A percentile compares a stretch with the other conserved stretches of the same genome.
These are phyloP conservation scores for Astraeus odoratus DNA, from an alignment of 768 basidiomycete species.

Conservation along the genomic window DNA sequence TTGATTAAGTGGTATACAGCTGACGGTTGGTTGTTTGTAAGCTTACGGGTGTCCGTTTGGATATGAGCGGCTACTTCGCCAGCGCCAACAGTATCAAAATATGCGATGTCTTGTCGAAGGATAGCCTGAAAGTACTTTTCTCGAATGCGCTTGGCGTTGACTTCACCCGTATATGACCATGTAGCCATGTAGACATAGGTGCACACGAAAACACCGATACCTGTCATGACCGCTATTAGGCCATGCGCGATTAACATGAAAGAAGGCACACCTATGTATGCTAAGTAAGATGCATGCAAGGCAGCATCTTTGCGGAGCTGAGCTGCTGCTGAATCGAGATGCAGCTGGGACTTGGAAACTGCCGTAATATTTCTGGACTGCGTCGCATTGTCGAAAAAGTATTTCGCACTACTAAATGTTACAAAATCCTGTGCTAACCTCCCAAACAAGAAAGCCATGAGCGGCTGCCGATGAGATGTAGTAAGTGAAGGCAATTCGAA, in stretches of 20 bases:
- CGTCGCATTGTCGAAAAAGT: slow-evolving; percentile 4
- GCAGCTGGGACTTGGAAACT: slow-evolving; percentile 24
- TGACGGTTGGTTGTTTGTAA: neutral
- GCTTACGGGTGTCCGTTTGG: slow-evolving; percentile 76
- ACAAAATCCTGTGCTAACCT: slow-evolving; percentile 72
- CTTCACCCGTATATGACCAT: slow-evolving; percentile 73
- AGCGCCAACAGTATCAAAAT: slow-evolving; percentile 86
- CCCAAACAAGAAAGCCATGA: slow-evolving; percentile 83
- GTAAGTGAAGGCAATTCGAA: neutral
- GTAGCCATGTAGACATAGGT: slow-evolving; percentile 68
- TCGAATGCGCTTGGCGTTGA: slow-evolving; percentile 76
- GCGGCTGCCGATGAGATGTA: slow-evolving; percentile 36
- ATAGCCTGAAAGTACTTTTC: slow-evolving; percentile 76
- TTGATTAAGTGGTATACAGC: neutral
- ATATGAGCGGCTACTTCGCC: slow-evolving; percentile 96
- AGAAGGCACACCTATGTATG: slow-evolving; percentile 49
- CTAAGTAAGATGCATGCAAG: slow-evolving; percentile 56
- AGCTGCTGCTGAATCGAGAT: slow-evolving; percentile 29
- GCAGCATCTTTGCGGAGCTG: slow-evolving; percentile 49
- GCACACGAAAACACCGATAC: slow-evolving; percentile 66
- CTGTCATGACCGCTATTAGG: slow-evolving; percentile 29
- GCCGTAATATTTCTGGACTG: slow-evolving; percentile 22
- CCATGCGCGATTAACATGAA: neutral
- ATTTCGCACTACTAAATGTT: slow-evolving; percentile 33
- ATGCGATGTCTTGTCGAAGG: slow-evolving; percentile 82